phyloP scores from a whole-genome alignment of 1,139 yeast species.

The Scheffersomyces lignicola region DNA sequence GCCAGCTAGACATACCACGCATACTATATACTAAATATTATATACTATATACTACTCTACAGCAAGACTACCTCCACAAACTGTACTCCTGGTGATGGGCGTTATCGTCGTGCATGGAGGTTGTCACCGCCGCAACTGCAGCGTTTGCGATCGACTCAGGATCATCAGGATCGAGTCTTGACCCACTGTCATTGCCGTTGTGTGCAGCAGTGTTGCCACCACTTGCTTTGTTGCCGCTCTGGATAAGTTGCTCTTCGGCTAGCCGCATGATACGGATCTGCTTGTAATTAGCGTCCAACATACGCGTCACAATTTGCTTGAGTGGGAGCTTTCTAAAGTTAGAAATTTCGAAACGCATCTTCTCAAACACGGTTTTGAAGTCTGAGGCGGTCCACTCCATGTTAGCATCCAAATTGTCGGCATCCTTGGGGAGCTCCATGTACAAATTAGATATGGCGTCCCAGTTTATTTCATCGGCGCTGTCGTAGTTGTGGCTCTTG shows the following conservation, averaged over 20 bases:
- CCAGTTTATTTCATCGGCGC: background rate
- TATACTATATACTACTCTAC: too few species aligned
- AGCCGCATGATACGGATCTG: slow-evolving; percentile 5
- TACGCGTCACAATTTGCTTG: slow-evolving; percentile 8
- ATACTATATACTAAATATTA: too few species aligned
- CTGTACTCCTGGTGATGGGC: slow-evolving; percentile 36
- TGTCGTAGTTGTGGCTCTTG: slow-evolving; percentile 17
- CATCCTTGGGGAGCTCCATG: background rate
- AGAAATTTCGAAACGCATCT: slow-evolving; percentile 29
- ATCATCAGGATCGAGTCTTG: slow-evolving; percentile 18
- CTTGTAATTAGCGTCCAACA: slow-evolving; percentile 4
- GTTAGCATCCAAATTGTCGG: slow-evolving; percentile 6
- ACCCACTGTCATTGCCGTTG: slow-evolving; percentile 4
- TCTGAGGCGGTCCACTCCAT: slow-evolving; percentile 31
- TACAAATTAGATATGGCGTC: background rate
- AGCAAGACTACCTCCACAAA: slow-evolving; percentile 28
- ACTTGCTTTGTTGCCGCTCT: background rate
- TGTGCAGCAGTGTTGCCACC: slow-evolving; percentile 2
- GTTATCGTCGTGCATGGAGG: slow-evolving; percentile 24
- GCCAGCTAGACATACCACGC: too few species aligned
- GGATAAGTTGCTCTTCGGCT: slow-evolving; percentile 1
- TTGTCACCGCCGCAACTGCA: slow-evolving; percentile 37
- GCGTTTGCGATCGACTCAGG: slow-evolving; percentile 36
- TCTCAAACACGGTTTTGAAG: slow-evolving; percentile 37
- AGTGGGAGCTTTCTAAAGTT: slow-evolving; percentile 29